Evolutionary conservation across 140 eudicot genomes (phyloP), one percentile per base, ranked within the genome.

Genomic region (Senecio squalidus): DNA sequence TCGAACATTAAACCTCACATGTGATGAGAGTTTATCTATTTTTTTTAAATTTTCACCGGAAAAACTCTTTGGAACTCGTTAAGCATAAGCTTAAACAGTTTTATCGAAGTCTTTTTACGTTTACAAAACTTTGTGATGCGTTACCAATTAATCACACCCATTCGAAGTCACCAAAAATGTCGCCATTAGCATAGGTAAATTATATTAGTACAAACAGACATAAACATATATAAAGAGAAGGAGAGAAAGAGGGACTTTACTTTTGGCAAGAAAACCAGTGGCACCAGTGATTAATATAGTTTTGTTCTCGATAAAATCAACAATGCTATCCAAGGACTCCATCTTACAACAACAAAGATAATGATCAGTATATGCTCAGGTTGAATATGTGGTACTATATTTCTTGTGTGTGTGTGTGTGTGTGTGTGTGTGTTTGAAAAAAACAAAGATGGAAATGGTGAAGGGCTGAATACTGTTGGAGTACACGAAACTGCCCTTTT

Each of bases 231-330:
- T 43, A 13, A 6, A 26, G 38, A 28, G 60, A 54, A 3, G 16
- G 41, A 7, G n/a, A 54, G 23, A 28, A 6, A 53, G 26, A 46
- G 9, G 8, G 7, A 7, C 7, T 16, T 44, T 75, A 88, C 96
- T 78, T 69, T 88, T 88, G 4, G 94, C 94, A 13, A 88, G 76
- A 79, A 88, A 88, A 21, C 96, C 96, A 58, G 94, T 78, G 59
- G 96, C 96, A 47, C 96, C 96, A 21, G 94, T 88, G 64, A 88
- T 78, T 33, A 88, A 57, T 63, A 88, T 88, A 67, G 76, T 69
- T 59, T 70, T 78, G 77, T 84, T 76, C 34, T 84, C 81, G 22
- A 88, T 74, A 55, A 76, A 81, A 43, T 81, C 74, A 29, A 76
- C 60, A 39, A 84, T 67, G 66, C 85, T 81, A 44, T 78, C 84